These are phyloP conservation scores for Cordyceps tenuipes DNA, from an alignment of 2,329 filamentous ascomycete species.

Conservation along the genomic window DNA sequence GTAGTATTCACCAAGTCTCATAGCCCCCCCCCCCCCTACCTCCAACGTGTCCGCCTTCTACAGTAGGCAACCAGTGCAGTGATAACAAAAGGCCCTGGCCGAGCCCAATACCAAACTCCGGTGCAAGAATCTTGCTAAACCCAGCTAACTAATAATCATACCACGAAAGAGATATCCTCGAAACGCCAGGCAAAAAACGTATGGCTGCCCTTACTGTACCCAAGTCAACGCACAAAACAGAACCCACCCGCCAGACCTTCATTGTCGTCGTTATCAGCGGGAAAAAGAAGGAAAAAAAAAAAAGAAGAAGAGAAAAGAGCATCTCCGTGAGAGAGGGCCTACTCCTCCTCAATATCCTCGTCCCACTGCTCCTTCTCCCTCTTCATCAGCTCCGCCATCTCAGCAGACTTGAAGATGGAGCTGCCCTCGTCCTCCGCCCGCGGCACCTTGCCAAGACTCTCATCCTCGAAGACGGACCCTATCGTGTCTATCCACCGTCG, in stretches of 20 bases:
- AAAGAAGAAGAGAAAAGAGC: too few relatives aligned
- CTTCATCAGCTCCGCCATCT: conserved; percentile 67
- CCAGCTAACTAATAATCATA: neutral
- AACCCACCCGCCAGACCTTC: neutral
- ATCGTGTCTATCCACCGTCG: conserved; percentile 87
- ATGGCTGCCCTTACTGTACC: neutral
- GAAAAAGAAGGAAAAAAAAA: neutral
- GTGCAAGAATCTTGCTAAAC: neutral
- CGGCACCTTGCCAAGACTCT: conserved; percentile 66
- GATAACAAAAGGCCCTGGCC: neutral
- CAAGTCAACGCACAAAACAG: neutral
- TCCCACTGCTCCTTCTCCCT: conserved; percentile 75
- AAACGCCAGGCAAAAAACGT: neutral
- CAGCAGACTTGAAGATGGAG: conserved; percentile 63
- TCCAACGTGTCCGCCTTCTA: too few relatives aligned
- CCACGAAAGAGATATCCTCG: neutral
- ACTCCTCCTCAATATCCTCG: conserved; percentile 65
- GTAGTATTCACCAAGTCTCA: neutral
- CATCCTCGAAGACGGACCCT: conserved; percentile 80
- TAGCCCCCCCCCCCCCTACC: too few relatives aligned
- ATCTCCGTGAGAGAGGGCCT: conserved; percentile 9
- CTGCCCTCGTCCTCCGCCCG: conserved; percentile 53
- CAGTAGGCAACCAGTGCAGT: neutral
- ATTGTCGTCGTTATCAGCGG: neutral
- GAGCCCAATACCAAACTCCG: neutral